Evolutionary conservation across 228 moss, liverwort and hornwort species (phyloP), one percentile per base, ranked within the genome.

Genomic region (Sphagnum fallax): DNA sequence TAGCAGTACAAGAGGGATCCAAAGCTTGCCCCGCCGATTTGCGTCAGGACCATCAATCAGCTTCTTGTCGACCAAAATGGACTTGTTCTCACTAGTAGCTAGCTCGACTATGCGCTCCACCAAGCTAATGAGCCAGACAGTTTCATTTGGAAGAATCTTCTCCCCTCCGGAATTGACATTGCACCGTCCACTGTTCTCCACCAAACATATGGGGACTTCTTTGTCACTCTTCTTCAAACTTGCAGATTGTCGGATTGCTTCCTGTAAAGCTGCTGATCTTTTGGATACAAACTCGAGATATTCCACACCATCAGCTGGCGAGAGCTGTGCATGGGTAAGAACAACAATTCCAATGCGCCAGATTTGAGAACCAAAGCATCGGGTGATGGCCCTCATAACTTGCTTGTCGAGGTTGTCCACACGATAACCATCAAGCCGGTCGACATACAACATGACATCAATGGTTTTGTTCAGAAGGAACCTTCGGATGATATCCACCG

Each of bases 361-460:
- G 6, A 90, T 79, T 65, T 83, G 80, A 53, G 77, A 87, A 62
- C 87, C 82, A 76, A 90, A 87, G 73, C 80, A 81, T 67, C 79
- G 75, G 32, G 82, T 79, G 49, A 90, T 87, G 70, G 90, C 85
- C 53, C 79, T 70, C 16, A 82, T 77, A 50, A 90, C 80, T 73
- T 87, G 87, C 76, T 78, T 85, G 75, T 90, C 87, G 10, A 90
- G 77, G 72, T 87, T 83, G 61, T 90, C 89, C 57, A 87, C 89
- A 69, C 87, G 82, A 61, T 87, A 84, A 10, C 82, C 90, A 79
- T 90, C 90, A 11, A 90, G 90, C 61, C 90, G 81, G 68, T 90
- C 87, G 16, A 87, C 85, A 65, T 85, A 90, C 5, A 90, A 79
- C 61, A 90, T 78, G 6, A 74, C 85, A 73, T 85, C 85, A 71